These are phyloP conservation scores for Tremella yokohamensis DNA, from an alignment of 768 basidiomycete species.

Conservation along the genomic window DNA sequence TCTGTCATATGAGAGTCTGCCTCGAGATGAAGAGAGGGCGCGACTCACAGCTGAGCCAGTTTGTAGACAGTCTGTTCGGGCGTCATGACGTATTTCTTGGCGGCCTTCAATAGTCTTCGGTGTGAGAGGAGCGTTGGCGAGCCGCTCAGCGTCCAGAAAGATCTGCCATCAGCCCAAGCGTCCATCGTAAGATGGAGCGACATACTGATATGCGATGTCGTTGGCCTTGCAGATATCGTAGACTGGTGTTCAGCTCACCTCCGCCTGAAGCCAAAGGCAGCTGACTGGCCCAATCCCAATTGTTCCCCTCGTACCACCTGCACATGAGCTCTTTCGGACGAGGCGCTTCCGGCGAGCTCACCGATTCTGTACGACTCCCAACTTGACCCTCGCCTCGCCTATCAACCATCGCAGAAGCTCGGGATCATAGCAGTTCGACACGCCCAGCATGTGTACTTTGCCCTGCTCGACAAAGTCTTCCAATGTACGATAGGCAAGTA, in stretches of 20 bases:
- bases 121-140: slow-evolving; percentile 63
- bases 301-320: slow-evolving; percentile 76
- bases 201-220: slow-evolving; percentile 69
- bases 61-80: slow-evolving; percentile 67
- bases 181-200: background rate
- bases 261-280: background rate
- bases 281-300: slow-evolving; percentile 61
- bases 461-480: slow-evolving; percentile 64
- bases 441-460: slow-evolving; percentile 54
- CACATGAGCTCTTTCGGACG: no score
- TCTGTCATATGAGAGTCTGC: background rate
- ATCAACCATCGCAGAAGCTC: slow-evolving; percentile 58
- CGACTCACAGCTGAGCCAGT: slow-evolving; percentile 58
- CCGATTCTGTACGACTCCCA: slow-evolving; percentile 63
- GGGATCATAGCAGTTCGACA: slow-evolving; percentile 74
- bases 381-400: slow-evolving; percentile 56
- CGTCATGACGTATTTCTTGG: slow-evolving; percentile 57
- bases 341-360: no score
- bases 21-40: background rate
- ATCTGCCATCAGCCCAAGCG: slow-evolving; percentile 54
- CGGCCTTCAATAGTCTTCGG: slow-evolving; percentile 55
- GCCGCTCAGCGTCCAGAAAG: slow-evolving; percentile 84
- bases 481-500: slow-evolving; percentile 68
- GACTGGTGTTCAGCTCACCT: slow-evolving; percentile 34
- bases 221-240: slow-evolving; percentile 63